Evolutionary conservation across 1,139 yeast species (phyloP).

Genomic region (Debaryomyces udenii): DNA sequence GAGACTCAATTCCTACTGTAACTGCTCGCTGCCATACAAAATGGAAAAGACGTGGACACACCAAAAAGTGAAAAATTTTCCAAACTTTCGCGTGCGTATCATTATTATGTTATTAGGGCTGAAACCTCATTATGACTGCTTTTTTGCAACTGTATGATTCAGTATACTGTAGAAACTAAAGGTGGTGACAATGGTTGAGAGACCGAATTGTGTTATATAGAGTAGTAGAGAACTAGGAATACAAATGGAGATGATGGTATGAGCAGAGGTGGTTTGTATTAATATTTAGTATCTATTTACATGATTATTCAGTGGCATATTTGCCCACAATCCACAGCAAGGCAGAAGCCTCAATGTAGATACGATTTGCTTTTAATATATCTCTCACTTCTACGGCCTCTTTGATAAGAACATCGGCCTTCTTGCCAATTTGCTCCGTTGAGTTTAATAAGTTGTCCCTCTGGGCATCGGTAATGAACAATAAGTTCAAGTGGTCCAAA

Average conservation of each 20-base stretch:
- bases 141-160: too few species aligned
- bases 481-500: constrained; percentile 56
- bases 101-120: background rate
- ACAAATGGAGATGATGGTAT: too few species aligned
- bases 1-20: background rate
- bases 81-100: background rate
- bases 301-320: constrained; percentile 21
- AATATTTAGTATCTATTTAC: constrained; percentile 18
- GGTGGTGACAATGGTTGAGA: too few species aligned
- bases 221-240: too few species aligned
- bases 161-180: too few species aligned
- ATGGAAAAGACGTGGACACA: constrained; percentile 2
- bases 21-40: constrained; percentile 5
- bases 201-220: too few species aligned
- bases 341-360: constrained; percentile 75
- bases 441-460: constrained; percentile 58
- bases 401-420: constrained; percentile 68
- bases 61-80: constrained; percentile 4
- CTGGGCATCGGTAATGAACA: constrained; percentile 64
- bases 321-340: constrained; percentile 58
- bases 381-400: constrained; percentile 87
- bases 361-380: constrained; percentile 74
- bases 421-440: constrained; percentile 46
- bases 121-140: background rate
- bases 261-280: constrained; percentile 1